Conservation (phyloP, 306 rosid species). For the Inga laurina region DNA sequence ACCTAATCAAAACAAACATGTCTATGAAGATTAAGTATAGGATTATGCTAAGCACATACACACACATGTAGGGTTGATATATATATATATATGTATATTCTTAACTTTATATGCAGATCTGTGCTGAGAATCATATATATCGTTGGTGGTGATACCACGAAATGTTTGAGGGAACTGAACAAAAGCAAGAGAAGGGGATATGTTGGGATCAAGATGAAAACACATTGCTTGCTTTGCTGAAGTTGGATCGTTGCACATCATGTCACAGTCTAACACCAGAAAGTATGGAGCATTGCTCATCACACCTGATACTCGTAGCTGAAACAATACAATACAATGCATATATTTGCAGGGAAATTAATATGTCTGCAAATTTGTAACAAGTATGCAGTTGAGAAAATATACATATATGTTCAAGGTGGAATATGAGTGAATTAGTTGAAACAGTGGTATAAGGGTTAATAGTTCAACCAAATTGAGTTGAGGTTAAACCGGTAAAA, state of each 20-base stretch:
- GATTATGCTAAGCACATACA: too few relatives aligned
- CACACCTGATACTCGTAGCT: slow-evolving; percentile 69
- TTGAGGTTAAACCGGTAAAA: too few relatives aligned
- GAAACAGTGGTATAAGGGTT: too few relatives aligned
- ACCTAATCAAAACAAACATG: slow-evolving; percentile 21
- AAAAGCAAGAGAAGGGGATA: slow-evolving; percentile 58
- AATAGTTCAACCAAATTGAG: too few relatives aligned
- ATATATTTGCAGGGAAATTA: too few relatives aligned
- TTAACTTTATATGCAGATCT: slow-evolving; percentile 29
- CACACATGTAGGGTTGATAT: too few relatives aligned
- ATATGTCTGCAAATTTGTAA: too few relatives aligned
- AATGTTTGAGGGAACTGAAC: slow-evolving; percentile 78
- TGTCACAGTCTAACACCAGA: slow-evolving; percentile 75
- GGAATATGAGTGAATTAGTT: too few relatives aligned
- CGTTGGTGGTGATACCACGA: slow-evolving; percentile 51
- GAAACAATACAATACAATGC: background rate
- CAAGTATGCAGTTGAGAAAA: too few relatives aligned
- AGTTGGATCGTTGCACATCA: slow-evolving; percentile 70
- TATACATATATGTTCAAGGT: too few relatives aligned
- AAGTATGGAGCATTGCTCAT: slow-evolving; percentile 72
- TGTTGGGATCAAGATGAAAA: slow-evolving; percentile 66
- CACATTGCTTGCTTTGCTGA: slow-evolving; percentile 72
- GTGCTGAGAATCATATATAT: slow-evolving; percentile 62
- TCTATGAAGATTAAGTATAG: background rate
- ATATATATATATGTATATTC: too few relatives aligned